Base-by-base conservation (phyloP, 176 grass and related monocot genomes). In the Oropetium thomaeum region DNA sequence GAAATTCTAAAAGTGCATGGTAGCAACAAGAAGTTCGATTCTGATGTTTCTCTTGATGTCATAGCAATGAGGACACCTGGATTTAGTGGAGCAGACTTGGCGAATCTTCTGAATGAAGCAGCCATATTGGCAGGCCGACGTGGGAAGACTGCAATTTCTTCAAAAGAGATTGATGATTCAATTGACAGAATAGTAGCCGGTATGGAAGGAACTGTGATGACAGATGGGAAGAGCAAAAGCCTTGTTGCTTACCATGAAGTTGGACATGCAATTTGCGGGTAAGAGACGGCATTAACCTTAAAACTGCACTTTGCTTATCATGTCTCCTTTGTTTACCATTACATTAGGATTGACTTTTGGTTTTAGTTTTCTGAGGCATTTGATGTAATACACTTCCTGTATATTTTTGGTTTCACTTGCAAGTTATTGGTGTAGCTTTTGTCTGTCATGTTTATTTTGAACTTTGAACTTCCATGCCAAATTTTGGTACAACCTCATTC, bases 221-320 rank as follows among this genome's bases (percentile, higher is more conserved):
- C 89, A 26, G 96, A 99, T 78, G 96, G 96, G 42, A 99, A 99
- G 84, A 92, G 92, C 87, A 99, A 95, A 83, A 99, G 96, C 45
- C 84, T 99, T 38, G 96, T 99, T 70, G 96, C 96, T 61, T 99
- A 99, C 90, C 96, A 99, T 80, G 96, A 99, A 89, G 96, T 99
- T 70, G 96, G 96, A 37, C 96, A 99, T 84, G 96, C 96, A 62
- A 77, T 99, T 92, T 99, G 96, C 3, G 96, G 96, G 96, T 99
- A 86, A 86, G 89, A 81, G 64, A 68, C 54, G 35, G 0, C 55
- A 76, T 79, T 54, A 57, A 14, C 76, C 12, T 73, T 82, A 2
- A 29, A 38, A 63, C 19, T 26, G 33, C 41, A 9, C 43, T 74
- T 57, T 69, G 29, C 25, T 20, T 15, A 67, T 66, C 33, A 25